These are phyloP conservation scores for Penicillium roqueforti DNA, from an alignment of 495 filamentous ascomycete genomes.

Conservation along the genomic window DNA sequence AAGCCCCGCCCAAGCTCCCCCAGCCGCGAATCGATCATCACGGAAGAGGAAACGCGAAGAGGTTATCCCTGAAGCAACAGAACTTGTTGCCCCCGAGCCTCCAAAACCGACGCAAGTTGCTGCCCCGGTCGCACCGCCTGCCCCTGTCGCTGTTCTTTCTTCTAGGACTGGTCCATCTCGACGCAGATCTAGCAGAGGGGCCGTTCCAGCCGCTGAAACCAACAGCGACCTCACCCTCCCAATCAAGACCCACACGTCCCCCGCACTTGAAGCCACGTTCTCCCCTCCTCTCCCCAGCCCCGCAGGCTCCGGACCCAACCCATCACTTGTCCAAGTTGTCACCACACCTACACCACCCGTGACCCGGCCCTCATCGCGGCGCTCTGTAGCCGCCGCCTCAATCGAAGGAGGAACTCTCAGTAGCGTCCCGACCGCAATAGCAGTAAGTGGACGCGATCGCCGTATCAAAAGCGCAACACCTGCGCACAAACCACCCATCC, in stretches of 20 bases:
- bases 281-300: slow-evolving; percentile 28
- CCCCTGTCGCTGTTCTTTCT: not conserved
- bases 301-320: slow-evolving; percentile 24
- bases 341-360: slow-evolving; percentile 33
- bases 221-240: slow-evolving; percentile 13
- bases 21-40: slow-evolving; percentile 20
- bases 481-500: slow-evolving; percentile 49
- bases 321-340: slow-evolving; percentile 13
- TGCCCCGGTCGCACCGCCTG: not conserved
- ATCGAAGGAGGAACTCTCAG: slow-evolving; percentile 25
- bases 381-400: slow-evolving; percentile 39
- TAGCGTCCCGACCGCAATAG: slow-evolving; percentile 10
- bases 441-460: slow-evolving; percentile 32
- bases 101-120: not conserved
- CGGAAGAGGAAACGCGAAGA: slow-evolving; percentile 29
- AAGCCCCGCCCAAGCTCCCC: slow-evolving; percentile 15
- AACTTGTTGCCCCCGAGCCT: not conserved
- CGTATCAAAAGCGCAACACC: slow-evolving; percentile 47
- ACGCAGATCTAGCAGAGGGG: slow-evolving; percentile 28
- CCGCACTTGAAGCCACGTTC: slow-evolving; percentile 17
- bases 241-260: slow-evolving; percentile 10
- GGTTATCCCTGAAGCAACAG: slow-evolving; percentile 2
- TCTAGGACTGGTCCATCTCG: slow-evolving; percentile 9
- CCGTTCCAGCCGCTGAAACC: slow-evolving; percentile 47
- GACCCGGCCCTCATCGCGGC: slow-evolving; percentile 42